Evolutionary conservation across 805 yeast genomes (phyloP), one percentile per base, ranked within the genome.

Genomic region (Cyberlindnera euphorbiiphila): DNA sequence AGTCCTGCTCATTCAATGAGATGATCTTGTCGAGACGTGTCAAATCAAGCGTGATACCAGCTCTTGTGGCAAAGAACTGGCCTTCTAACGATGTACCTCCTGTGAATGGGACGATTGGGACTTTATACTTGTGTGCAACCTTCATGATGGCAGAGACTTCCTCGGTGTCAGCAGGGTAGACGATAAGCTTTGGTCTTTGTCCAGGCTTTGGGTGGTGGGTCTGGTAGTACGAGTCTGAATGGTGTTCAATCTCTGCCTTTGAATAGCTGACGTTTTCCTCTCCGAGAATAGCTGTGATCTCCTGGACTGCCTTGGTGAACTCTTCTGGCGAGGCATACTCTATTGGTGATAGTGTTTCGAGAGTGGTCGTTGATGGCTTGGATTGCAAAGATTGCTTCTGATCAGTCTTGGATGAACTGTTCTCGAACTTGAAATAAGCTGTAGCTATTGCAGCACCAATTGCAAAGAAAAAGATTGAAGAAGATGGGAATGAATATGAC

Each of bases 31-130:
- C 68, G 84, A 85, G 73, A 38, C 70, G 62, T 12, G 76, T 65
- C 27, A 82, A 57, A 54, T 84, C 91, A 4, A 82, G 67, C 8
- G 84, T 74, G 21, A 85, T 71, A 2, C 85, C 83, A 5, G 72
- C 67, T 50, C 88, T 67, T 0, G 88, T 80, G 5, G 85, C 80
- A 32, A 81, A 68, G 56, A 76, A 81, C 53, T 85, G 88, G n/a
- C 93, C 94, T 57, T 85, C 94, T 27, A 85, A 62, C 0, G 91
- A 81, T 0, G 93, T 78, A 21, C 86, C 86, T 9, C 93, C 94
- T 1, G 86, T 74, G 41, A 62, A 81, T 2, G 93, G 88, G n/a
- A 85, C 77, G 39, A 84, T 76, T 5, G 94, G 91, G 4, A 85
- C 69, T 25, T 58, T 62, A 52, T 75, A 70, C 45, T 71, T 65